A percentile compares a stretch with the other conserved stretches of the same genome.
Conservation (phyloP, 2,329 filamentous ascomycete species). For the Truncatella angustata region DNA sequence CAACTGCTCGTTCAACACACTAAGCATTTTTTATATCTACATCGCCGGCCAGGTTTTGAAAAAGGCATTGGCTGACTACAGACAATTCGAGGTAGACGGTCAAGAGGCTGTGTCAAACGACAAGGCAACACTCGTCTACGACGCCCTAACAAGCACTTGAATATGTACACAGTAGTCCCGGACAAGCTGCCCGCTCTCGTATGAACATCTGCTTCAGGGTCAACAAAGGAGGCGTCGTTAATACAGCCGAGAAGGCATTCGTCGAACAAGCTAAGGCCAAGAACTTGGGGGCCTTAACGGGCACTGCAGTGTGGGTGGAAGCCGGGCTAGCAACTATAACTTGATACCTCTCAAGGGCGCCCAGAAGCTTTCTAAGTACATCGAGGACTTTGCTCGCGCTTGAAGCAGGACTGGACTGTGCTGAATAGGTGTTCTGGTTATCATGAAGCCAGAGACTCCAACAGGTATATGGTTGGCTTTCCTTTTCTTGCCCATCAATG, state of each 20-base stretch:
- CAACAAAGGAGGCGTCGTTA: conserved; percentile 54
- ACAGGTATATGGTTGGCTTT: too few species aligned
- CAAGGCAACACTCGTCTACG: conserved; percentile 78
- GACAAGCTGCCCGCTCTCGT: conserved; percentile 72
- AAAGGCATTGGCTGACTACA: conserved; percentile 62
- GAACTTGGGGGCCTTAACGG: conserved; percentile 82
- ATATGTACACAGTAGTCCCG: conserved; percentile 74
- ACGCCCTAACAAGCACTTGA: conserved; percentile 66
- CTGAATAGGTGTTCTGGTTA: background rate
- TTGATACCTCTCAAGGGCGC: conserved; percentile 68
- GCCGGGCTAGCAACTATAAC: conserved; percentile 88
- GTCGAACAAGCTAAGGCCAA: conserved; percentile 67
- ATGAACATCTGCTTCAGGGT: conserved; percentile 97
- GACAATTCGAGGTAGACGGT: conserved; percentile 65
- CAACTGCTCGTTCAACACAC: conserved; percentile 92
- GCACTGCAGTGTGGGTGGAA: conserved; percentile 82
- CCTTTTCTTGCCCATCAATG: too few species aligned
- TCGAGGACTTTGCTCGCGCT: conserved; percentile 1
- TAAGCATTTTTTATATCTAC: conserved; percentile 91
- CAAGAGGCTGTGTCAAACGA: conserved; percentile 71
- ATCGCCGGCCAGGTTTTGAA: conserved; percentile 87
- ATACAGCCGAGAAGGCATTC: conserved; percentile 76
- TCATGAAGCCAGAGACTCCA: background rate
- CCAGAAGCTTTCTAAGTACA: conserved; percentile 52
- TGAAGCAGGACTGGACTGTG: too few species aligned